Percentiles rank a stretch among this genome's conserved stretches.
These are phyloP conservation scores for Clathrospora elynae DNA, from an alignment of 2,329 filamentous ascomycete species.

Conservation along the genomic window DNA sequence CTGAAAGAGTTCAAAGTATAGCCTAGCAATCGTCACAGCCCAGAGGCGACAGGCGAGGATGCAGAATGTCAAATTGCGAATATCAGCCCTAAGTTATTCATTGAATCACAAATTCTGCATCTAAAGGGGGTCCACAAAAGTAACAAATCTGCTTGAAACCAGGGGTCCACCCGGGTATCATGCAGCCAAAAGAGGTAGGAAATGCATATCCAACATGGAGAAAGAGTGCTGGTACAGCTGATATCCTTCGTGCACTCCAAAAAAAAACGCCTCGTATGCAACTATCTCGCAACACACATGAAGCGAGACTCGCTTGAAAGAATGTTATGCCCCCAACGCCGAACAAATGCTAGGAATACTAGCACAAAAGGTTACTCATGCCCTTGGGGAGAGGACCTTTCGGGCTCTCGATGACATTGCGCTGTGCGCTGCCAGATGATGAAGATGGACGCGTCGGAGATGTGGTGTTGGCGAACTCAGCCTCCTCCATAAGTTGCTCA, in stretches of 20 bases:
- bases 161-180: constrained; percentile 35
- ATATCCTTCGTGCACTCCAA: constrained; percentile 7
- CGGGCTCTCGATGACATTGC: constrained; percentile 30
- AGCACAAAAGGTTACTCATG: constrained; percentile 30
- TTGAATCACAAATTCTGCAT: constrained; percentile 6
- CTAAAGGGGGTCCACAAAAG: constrained; percentile 11
- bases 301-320: constrained; percentile 7
- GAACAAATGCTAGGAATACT: constrained; percentile 25
- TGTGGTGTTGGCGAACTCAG: constrained; percentile 11
- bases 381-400: constrained; percentile 28
- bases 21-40: too few relatives aligned
- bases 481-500: constrained; percentile 35
- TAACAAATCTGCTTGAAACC: constrained; percentile 13
- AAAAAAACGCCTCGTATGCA: constrained; percentile 30
- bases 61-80: too few relatives aligned
- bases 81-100: constrained; percentile 11
- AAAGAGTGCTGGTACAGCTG: constrained; percentile 23
- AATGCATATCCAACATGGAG: constrained; percentile 19
- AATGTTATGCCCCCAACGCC: constrained; percentile 24
- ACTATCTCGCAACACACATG: constrained; percentile 7
- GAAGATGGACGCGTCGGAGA: constrained; percentile 30
- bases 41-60: constrained; percentile 2
- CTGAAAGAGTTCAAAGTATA: constrained; percentile 17
- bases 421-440: constrained; percentile 30
- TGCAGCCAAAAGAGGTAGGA: constrained; percentile 28